Conservation (phyloP, 371 early-diverging fungal genomes). For the Syncephalastrum monosporum region DNA sequence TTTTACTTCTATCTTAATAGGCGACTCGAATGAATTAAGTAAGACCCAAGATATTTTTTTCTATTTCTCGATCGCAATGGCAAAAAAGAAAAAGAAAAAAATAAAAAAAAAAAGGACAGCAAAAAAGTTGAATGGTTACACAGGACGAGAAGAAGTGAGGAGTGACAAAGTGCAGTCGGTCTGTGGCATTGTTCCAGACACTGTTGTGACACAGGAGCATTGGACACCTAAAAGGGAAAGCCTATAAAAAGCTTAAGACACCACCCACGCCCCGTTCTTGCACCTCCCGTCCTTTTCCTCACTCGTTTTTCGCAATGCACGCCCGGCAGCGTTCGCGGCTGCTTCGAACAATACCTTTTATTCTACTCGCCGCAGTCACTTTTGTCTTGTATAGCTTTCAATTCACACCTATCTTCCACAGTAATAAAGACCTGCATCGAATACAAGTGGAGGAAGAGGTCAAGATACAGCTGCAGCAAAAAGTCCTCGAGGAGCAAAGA, state of each 20-base stretch:
- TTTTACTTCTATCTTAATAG: too few species aligned
- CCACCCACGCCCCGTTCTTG: neutral
- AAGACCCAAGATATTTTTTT: too few species aligned
- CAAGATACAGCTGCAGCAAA: constrained; percentile 1
- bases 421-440: neutral
- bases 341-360: neutral
- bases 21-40: too few species aligned
- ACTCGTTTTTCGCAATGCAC: constrained; percentile 5
- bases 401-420: neutral
- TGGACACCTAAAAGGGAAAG: too few species aligned
- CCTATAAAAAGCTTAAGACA: neutral
- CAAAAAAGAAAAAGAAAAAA: too few species aligned
- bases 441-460: constrained; percentile 2
- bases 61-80: too few species aligned
- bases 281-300: neutral
- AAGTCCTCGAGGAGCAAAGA: neutral
- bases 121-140: too few species aligned
- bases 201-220: constrained; percentile 3
- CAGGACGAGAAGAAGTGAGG: too few species aligned
- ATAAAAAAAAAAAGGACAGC: too few species aligned
- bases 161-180: too few species aligned
- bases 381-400: constrained; percentile 7
- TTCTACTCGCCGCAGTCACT: neutral
- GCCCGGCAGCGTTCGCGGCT: constrained; percentile 5
- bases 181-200: constrained; percentile 7